Conservation (phyloP, 441 rosid species). For the Populus hybrid region DNA sequence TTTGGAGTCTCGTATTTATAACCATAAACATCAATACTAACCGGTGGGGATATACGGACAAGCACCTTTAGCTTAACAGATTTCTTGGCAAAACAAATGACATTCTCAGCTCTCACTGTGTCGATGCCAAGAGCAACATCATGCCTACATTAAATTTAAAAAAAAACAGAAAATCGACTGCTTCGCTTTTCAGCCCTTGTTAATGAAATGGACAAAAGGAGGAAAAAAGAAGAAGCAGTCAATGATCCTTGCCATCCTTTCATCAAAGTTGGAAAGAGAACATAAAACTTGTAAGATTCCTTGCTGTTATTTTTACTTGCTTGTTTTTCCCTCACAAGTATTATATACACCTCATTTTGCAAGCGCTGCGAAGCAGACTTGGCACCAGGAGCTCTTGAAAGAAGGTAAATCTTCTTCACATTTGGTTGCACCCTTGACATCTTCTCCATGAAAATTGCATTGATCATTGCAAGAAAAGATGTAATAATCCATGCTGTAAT, state of each 20-base stretch:
- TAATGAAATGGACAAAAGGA: too few relatives aligned
- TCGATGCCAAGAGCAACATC: conserved; percentile 72
- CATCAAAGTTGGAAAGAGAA: too few relatives aligned
- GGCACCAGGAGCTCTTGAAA: conserved; percentile 54
- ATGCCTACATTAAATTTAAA: conserved; percentile 39
- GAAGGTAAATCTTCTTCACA: conserved; percentile 57
- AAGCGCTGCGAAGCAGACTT: conserved; percentile 47
- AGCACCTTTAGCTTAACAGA: conserved; percentile 51
- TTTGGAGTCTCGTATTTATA: too few relatives aligned
- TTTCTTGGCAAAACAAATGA: conserved; percentile 59
- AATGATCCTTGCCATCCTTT: too few relatives aligned
- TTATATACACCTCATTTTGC: conserved; percentile 45
- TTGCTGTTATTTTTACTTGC: background rate
- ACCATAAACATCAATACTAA: conserved; percentile 2
- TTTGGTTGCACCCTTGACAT: conserved; percentile 58
- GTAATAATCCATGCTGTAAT: background rate
- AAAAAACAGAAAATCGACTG: background rate
- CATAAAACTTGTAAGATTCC: background rate
- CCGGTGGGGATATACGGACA: conserved; percentile 75
- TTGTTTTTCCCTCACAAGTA: background rate
- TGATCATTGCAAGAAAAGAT: background rate
- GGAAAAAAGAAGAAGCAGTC: too few relatives aligned
- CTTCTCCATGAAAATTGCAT: conserved; percentile 60
- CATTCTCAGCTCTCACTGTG: conserved; percentile 69
- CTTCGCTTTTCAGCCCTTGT: background rate